phyloP scores from a whole-genome alignment of 495 filamentous ascomycete species.

The Staphylotrichum tortipilum region DNA sequence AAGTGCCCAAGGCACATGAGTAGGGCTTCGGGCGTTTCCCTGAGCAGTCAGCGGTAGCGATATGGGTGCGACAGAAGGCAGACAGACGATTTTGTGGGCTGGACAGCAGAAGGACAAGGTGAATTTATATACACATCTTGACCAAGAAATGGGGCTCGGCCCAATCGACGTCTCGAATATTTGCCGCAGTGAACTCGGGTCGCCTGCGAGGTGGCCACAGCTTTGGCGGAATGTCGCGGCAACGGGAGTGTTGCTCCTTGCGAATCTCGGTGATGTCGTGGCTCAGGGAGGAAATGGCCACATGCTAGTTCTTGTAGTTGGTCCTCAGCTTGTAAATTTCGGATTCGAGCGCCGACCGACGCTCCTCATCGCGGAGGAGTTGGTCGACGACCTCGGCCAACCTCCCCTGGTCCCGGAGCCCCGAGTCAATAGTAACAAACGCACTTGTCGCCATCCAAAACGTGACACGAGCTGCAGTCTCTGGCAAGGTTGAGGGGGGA shows the following conservation, averaged over 20 bases:
- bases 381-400: not conserved
- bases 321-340: not conserved
- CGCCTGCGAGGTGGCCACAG: not conserved
- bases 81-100: not conserved
- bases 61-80: not conserved
- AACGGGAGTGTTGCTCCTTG: not conserved
- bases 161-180: not conserved
- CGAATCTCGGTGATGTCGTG: not conserved
- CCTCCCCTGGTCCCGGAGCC: not conserved
- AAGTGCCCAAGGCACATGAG: not conserved
- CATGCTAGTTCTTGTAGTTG: not conserved
- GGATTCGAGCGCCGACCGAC: not conserved
- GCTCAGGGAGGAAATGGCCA: not conserved
- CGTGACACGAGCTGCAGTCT: not conserved
- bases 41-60: not conserved
- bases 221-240: not conserved
- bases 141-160: not conserved
- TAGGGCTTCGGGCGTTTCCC: no score
- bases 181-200: no score
- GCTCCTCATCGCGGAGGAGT: not conserved
- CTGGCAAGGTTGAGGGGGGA: not conserved
- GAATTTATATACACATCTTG: not conserved
- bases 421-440: not conserved
- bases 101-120: not conserved
- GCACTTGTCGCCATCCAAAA: not conserved